These are phyloP conservation scores for Kingdonia uniflora DNA, from an alignment of 164 flowering plant species.

Conservation along the genomic window DNA sequence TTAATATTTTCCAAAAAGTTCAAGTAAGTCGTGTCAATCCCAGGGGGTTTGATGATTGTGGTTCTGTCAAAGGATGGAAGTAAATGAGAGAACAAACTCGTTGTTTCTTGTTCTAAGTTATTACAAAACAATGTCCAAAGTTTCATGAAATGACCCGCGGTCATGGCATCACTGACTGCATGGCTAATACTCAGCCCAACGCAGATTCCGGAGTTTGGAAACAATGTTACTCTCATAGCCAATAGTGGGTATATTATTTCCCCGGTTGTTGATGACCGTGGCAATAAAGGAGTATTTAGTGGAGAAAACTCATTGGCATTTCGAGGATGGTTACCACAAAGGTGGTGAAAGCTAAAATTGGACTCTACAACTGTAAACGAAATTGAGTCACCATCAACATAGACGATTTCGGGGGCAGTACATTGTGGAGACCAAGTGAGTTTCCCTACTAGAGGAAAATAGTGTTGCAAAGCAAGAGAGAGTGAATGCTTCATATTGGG, in stretches of 20 bases:
- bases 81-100: too few species aligned
- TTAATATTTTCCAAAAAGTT: background rate
- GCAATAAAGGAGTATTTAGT: constrained; percentile 5
- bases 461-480: constrained; percentile 29
- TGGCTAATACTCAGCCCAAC: constrained; percentile 8
- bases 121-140: constrained; percentile 11
- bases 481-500: constrained; percentile 32
- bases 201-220: constrained; percentile 14
- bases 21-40: background rate
- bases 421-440: constrained; percentile 16
- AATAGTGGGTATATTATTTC: background rate
- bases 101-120: constrained; percentile 2
- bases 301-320: background rate
- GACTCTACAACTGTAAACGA: constrained; percentile 13
- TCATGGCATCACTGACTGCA: constrained; percentile 8
- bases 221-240: constrained; percentile 10
- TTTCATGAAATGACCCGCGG: constrained; percentile 5
- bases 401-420: constrained; percentile 15
- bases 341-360: constrained; percentile 1
- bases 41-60: background rate
- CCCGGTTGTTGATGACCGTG: background rate
- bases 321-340: background rate
- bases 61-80: constrained; percentile 9
- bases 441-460: constrained; percentile 28
- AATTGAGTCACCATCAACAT: constrained; percentile 27